Evolutionary conservation across 2,329 filamentous ascomycete species (phyloP), one percentile per base, ranked within the genome.

Genomic region (Alternaria gaisen): DNA sequence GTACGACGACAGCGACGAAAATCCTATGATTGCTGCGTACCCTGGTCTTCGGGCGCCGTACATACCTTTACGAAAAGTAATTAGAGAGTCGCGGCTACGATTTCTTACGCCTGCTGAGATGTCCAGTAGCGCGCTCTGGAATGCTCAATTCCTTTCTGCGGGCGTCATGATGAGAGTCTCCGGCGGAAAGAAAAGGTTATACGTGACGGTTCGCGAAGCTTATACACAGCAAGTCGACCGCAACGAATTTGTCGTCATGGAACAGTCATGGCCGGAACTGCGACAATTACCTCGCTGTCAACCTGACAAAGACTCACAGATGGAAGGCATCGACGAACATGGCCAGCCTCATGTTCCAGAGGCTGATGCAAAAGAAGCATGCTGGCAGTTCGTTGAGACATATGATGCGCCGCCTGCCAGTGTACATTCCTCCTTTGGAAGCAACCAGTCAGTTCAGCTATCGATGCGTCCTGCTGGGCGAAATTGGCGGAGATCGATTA

Each of bases 1-100:
- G 28, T 73, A 74, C 36, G 69, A 70, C 12, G 66, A 73, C 24
- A 66, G 70, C 22, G 70, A 72, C 36, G 67, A 69, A n/a, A 68
- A 73, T n/a, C 66, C 66, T 8, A 67, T 67, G 43, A 59, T 75
- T n/a, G 57, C 59, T 34, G 52, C 68, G 1, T 69, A 71, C 38
- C 80, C 89, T 20, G 91, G 88, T 6, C 81, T 94, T 18, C 84
- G 86, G 55, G 88, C 90, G 43, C 79, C 86, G 0, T 92, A 91
- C 85, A 85, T 94, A n/a, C 91, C 91, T 5, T 81, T 94, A 18
- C 87, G 91, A 52, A 94, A 94, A 75, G 81, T 92, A 3, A 87
- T 91, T 72, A 92, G 90, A 71, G 90, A 92, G 58, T 89, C 89
- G 0, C 86, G 88, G 26, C 83, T 94, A 7, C 87, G 88, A 1